phyloP scores from a whole-genome alignment of 768 basidiomycete genomes.

The Bullera alba region DNA sequence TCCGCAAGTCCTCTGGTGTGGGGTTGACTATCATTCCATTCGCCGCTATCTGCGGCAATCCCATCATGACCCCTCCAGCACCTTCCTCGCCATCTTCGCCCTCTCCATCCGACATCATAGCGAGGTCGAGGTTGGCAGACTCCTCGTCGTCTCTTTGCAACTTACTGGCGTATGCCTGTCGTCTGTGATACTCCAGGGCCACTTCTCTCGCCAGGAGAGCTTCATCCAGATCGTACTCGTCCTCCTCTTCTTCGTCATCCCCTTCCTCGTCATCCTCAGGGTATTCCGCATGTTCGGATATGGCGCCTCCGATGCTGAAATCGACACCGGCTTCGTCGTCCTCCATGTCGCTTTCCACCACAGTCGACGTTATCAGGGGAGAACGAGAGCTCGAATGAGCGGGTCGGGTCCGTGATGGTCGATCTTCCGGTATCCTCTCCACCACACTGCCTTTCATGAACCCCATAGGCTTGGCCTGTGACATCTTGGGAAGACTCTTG shows the following conservation, averaged over 20 bases:
- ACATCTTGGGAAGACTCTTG: slow-evolving; percentile 1
- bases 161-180: slow-evolving; percentile 19
- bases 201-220: slow-evolving; percentile 29
- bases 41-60: slow-evolving; percentile 18
- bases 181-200: slow-evolving; percentile 33
- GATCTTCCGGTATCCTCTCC: slow-evolving; percentile 2
- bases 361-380: neutral
- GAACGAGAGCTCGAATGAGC: neutral
- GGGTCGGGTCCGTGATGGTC: neutral
- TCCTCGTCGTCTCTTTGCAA: slow-evolving; percentile 26
- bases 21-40: slow-evolving; percentile 27
- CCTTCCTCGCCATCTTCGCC: slow-evolving; percentile 20
- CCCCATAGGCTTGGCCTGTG: neutral
- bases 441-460: slow-evolving; percentile 11
- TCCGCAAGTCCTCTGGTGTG: slow-evolving; percentile 26
- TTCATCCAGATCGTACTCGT: slow-evolving; percentile 36
- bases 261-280: slow-evolving; percentile 25
- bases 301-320: neutral
- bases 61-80: slow-evolving; percentile 26
- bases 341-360: neutral
- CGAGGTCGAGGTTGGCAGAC: slow-evolving; percentile 5
- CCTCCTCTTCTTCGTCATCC: slow-evolving; percentile 23
- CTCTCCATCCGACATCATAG: neutral
- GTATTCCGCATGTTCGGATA: slow-evolving; percentile 1
- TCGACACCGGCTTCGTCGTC: neutral